phyloP scores from a whole-genome alignment of 2,329 filamentous ascomycete species.

The Hawksworthiomyces lignivorus region DNA sequence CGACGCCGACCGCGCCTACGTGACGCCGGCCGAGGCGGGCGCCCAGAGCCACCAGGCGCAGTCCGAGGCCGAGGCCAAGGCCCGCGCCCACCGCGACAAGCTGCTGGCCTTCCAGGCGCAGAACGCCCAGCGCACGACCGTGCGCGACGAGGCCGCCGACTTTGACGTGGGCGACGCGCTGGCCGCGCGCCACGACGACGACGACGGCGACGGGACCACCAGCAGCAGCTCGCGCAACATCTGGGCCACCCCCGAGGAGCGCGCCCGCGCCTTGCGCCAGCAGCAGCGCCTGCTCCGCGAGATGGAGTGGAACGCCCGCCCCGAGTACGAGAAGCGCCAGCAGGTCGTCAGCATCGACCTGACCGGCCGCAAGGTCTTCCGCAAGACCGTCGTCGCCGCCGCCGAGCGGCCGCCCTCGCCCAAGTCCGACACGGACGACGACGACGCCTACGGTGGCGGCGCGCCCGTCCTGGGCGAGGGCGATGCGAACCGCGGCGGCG shows the following conservation, averaged over 20 bases:
- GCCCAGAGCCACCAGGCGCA: conserved; percentile 74
- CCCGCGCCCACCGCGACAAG: conserved; percentile 71
- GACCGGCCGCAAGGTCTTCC: conserved; percentile 67
- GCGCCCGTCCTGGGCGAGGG: conserved; percentile 9
- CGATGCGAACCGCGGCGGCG: conserved; percentile 18
- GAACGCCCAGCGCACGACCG: conserved; percentile 74
- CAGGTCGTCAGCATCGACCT: conserved; percentile 83
- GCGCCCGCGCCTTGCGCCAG: conserved; percentile 72
- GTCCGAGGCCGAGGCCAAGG: conserved; percentile 53
- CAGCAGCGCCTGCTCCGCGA: conserved; percentile 79
- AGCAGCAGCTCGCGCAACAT: conserved; percentile 47
- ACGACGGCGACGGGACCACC: not conserved
- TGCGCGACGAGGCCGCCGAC: conserved; percentile 73
- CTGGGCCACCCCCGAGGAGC: conserved; percentile 78
- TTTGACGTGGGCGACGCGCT: conserved; percentile 39
- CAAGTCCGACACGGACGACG: conserved; percentile 15
- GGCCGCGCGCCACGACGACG: conserved; percentile 21
- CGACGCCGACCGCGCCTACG: conserved; percentile 33
- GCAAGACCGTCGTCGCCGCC: conserved; percentile 58
- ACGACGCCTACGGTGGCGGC: conserved; percentile 19
- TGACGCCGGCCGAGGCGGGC: conserved; percentile 60
- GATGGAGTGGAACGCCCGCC: conserved; percentile 76
- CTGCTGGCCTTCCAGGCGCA: conserved; percentile 77
- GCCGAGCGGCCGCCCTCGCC: conserved; percentile 51
- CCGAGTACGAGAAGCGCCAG: conserved; percentile 82